These are phyloP conservation scores for Neurospora sp. DNA, from an alignment of 2,329 filamentous ascomycete genomes.

Conservation along the genomic window DNA sequence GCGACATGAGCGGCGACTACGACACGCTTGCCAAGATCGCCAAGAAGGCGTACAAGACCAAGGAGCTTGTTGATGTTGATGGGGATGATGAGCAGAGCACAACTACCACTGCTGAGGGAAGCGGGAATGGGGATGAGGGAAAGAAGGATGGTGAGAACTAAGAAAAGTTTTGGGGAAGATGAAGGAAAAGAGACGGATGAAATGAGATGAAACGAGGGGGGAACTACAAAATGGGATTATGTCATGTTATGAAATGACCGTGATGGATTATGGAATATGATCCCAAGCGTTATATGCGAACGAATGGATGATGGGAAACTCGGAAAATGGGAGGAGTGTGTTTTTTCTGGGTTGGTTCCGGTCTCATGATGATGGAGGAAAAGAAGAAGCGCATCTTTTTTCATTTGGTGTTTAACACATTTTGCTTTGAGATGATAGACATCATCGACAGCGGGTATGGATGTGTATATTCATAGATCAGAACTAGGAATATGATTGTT, in stretches of 20 bases:
- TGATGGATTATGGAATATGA: background rate
- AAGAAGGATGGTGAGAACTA: background rate
- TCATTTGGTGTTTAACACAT: background rate
- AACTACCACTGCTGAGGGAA: background rate
- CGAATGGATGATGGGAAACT: background rate
- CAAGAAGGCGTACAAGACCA: conserved; percentile 39
- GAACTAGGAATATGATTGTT: background rate
- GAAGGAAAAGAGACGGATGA: background rate
- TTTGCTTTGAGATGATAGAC: background rate
- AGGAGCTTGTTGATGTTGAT: conserved; percentile 30
- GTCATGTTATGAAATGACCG: background rate
- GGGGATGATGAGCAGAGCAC: conserved; percentile 15
- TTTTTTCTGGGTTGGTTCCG: background rate
- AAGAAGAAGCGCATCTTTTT: background rate
- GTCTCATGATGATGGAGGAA: background rate
- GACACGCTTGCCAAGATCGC: conserved; percentile 41
- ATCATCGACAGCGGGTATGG: background rate
- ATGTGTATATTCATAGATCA: background rate
- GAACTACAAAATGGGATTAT: background rate
- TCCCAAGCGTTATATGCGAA: background rate
- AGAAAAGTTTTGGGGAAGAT: background rate
- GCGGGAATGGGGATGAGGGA: background rate
- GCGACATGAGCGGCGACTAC: conserved; percentile 52
- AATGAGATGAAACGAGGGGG: too few species aligned
- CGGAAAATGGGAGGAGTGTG: background rate